Evolutionary conservation across 345 rosid genomes (phyloP).

Genomic region (Cardamine chenopodiifolia): DNA sequence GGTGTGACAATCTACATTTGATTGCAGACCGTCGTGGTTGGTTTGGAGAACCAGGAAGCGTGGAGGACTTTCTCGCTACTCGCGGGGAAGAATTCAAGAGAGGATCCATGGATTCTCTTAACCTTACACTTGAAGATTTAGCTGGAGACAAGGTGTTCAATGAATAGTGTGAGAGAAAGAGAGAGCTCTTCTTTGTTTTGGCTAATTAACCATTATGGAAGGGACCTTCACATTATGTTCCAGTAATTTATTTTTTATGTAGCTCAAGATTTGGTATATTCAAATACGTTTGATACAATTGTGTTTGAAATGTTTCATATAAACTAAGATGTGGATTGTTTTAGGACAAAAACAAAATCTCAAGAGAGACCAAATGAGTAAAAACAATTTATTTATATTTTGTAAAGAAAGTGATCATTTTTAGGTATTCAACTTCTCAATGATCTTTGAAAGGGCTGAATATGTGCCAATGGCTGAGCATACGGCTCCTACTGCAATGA

Average conservation of each 20-base stretch:
- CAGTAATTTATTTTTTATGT: not conserved
- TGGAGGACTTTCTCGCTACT: conserved; percentile 81
- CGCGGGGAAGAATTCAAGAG: conserved; percentile 81
- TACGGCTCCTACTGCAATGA: conserved; percentile 67
- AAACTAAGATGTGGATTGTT: not conserved
- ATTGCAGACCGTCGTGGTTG: conserved; percentile 83
- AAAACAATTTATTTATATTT: not conserved
- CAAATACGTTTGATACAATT: not conserved
- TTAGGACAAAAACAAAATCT: not conserved
- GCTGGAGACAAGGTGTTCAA: conserved; percentile 59
- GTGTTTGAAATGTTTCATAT: not conserved
- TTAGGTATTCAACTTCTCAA: conserved; percentile 54
- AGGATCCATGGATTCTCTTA: conserved; percentile 73
- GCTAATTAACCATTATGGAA: not conserved
- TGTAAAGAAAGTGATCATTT: not conserved
- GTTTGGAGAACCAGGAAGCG: conserved; percentile 86
- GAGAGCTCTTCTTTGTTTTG: conserved; percentile 9
- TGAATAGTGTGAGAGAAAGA: conserved; percentile 31
- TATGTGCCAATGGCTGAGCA: conserved; percentile 70
- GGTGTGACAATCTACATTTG: conserved; percentile 85
- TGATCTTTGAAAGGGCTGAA: conserved; percentile 69
- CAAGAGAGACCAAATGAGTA: not conserved
- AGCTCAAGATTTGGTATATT: conserved; percentile 5
- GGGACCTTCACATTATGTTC: not conserved
- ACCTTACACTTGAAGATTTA: conserved; percentile 80